Evolutionary conservation across 441 rosid genomes (phyloP), one percentile per base, ranked within the genome.

Genomic region (Bruguiera hainesii): DNA sequence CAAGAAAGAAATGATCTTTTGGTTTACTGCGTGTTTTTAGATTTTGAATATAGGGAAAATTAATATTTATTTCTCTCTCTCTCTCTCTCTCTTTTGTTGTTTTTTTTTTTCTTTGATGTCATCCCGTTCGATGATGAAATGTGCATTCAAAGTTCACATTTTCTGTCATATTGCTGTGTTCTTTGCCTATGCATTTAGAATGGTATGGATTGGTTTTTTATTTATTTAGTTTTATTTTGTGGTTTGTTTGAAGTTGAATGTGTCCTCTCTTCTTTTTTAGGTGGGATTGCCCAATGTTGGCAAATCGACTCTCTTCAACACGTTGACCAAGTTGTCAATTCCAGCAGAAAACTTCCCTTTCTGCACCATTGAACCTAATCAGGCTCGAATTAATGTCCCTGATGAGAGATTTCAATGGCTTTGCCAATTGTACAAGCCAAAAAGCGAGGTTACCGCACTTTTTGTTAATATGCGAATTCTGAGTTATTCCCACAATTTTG

Each of bases 281-380:
- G 99, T 95, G 68, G 99, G 99, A 50, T 76, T 95, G 71, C 99
- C 98, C 2, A 95, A 92, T 78, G 99, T 95, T 42, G 99, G 99
- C 20, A 95, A 92, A 58, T 95, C 98, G 31, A 95, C 97, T 1
- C 98, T 95, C 28, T 95, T 95, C 81, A 95, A 95, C 79, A 90
- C 99, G 10, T 89, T 95, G 31, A 95, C 98, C 0, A 95, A 95
- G 88, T 75, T 95, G 51, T 76, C 96, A 0, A 95, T 95, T 62
- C 99, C 99, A 9, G 98, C 99, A 16, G 99, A 95, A 88, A 95
- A 92, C 77, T 95, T 95, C 73, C 99, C 99, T 1, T 95, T 95
- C 71, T 95, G 99, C 73, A 95, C 97, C 62, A 95, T 92, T 49
- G 98, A 95, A 76, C 99, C 99, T 23, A 95, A 95, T 56, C 97